Percentiles rank a stretch among this genome's conserved stretches.
Conservation (phyloP, 225 moss, liverwort and hornwort species). For the Takakia lepidozioides region DNA sequence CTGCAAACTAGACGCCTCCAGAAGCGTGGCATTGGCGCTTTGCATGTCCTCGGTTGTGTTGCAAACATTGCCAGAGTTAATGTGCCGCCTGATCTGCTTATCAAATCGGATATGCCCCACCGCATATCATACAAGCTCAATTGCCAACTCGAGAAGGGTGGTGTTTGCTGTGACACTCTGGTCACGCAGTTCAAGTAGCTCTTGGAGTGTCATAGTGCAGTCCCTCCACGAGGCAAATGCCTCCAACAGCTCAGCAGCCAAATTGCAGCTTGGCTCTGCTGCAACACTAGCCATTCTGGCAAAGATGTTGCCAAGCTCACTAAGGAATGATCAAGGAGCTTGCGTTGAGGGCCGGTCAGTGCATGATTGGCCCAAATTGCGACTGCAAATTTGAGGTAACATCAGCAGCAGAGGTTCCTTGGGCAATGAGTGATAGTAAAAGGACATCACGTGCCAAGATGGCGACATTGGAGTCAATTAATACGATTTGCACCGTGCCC, state of each 20-base stretch:
- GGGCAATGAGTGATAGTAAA: slow-evolving; percentile 1
- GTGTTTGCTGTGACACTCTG: slow-evolving; percentile 4
- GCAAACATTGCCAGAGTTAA: slow-evolving; percentile 8
- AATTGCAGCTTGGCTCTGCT: not conserved
- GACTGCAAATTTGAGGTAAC: no score
- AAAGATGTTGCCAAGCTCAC: not conserved
- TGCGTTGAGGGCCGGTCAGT: slow-evolving; percentile 1
- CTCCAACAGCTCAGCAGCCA: not conserved
- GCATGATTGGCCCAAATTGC: slow-evolving; percentile 11
- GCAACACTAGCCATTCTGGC: slow-evolving; percentile 1
- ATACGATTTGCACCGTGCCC: not conserved
- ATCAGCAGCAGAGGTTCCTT: not conserved
- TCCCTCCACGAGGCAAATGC: slow-evolving; percentile 4
- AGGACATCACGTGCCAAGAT: slow-evolving; percentile 7
- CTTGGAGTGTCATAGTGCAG: slow-evolving; percentile 3
- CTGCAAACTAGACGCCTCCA: slow-evolving; percentile 8
- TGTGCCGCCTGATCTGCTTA: slow-evolving; percentile 1
- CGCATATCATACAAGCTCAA: not conserved
- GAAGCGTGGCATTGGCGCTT: not conserved
- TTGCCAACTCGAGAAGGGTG: not conserved
- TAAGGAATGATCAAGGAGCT: slow-evolving; percentile 1
- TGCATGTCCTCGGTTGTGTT: not conserved
- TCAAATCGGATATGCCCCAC: slow-evolving; percentile 1
- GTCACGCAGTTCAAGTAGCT: not conserved
- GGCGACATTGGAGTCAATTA: not conserved